Evolutionary conservation across 768 basidiomycete genomes (phyloP).

Genomic region (Symmetrospora coprosmae): DNA sequence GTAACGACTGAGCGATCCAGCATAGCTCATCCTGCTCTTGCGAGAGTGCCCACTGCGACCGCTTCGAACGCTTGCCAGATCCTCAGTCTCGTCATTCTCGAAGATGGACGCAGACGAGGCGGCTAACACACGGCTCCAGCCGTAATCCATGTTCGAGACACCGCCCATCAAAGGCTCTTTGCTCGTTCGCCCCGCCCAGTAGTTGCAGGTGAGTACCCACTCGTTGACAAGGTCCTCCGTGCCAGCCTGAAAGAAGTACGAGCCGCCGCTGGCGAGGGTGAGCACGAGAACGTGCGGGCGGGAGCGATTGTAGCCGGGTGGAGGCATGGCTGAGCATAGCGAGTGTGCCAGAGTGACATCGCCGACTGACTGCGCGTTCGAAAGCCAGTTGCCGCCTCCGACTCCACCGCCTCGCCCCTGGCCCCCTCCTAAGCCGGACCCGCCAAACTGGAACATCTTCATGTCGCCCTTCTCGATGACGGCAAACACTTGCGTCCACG

Average conservation of each 20-base stretch:
- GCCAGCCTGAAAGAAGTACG: conserved; percentile 97
- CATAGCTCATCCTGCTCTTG: conserved; percentile 54
- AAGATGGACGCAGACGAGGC: neutral
- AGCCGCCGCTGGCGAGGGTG: conserved; percentile 69
- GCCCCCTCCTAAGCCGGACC: conserved; percentile 33
- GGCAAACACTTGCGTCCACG: conserved; percentile 88
- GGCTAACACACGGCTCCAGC: conserved; percentile 64
- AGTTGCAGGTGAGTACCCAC: conserved; percentile 98
- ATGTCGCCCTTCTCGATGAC: conserved; percentile 90
- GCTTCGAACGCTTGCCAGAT: conserved; percentile 28
- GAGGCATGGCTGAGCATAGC: conserved; percentile 68
- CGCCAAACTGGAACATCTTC: conserved; percentile 90
- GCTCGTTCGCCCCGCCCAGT: conserved; percentile 91
- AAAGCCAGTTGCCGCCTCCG: conserved; percentile 97
- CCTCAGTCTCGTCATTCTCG: conserved; percentile 37
- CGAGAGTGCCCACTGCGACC: conserved; percentile 25
- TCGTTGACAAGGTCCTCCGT: conserved; percentile 97
- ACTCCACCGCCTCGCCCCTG: conserved; percentile 43
- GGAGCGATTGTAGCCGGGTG: conserved; percentile 78
- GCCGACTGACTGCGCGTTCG: conserved; percentile 76
- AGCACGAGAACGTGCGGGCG: conserved; percentile 91
- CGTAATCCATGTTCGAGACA: conserved; percentile 98
- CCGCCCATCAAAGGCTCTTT: conserved; percentile 91
- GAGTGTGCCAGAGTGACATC: conserved; percentile 72
- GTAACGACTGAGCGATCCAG: conserved; percentile 25